Evolutionary conservation across 768 basidiomycete genomes (phyloP).

Genomic region (Russula olivacea): DNA sequence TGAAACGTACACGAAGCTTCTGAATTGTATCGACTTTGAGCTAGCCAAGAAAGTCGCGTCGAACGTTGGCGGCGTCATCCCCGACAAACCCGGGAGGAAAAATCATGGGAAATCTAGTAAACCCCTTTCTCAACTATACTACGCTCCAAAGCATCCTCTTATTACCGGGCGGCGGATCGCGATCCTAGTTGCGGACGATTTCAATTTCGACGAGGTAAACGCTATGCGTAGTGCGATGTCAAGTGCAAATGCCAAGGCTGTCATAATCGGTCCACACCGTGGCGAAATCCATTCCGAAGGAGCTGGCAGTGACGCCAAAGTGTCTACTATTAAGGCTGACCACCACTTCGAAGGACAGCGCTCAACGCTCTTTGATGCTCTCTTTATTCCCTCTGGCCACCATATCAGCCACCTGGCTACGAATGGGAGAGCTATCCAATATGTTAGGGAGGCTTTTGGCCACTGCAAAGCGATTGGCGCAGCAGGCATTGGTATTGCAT

Average conservation of each 20-base stretch:
- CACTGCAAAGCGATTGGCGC: constrained; percentile 83
- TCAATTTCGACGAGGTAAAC: constrained; percentile 53
- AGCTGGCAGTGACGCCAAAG: constrained; percentile 27
- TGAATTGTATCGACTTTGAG: constrained; percentile 68
- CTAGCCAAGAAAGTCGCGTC: constrained; percentile 64
- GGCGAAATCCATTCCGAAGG: constrained; percentile 42
- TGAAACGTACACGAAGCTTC: constrained; percentile 55
- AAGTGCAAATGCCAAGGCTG: constrained; percentile 50
- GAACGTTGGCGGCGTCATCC: constrained; percentile 56
- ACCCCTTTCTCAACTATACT: constrained; percentile 56
- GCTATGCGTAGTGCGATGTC: constrained; percentile 51
- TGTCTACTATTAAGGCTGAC: constrained; percentile 44
- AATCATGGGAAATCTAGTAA: constrained; percentile 55
- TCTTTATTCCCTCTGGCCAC: constrained; percentile 70
- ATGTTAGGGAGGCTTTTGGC: constrained; percentile 78
- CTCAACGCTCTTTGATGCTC: constrained; percentile 78
- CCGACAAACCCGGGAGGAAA: constrained; percentile 42
- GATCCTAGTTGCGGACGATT: constrained; percentile 71
- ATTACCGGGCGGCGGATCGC: constrained; percentile 68
- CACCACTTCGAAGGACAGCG: constrained; percentile 74
- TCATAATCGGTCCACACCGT: constrained; percentile 62
- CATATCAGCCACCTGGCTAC: constrained; percentile 52
- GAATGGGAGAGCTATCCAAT: constrained; percentile 73
- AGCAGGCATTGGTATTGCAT: constrained; percentile 53
- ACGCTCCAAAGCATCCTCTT: constrained; percentile 48